Base-by-base conservation (phyloP, 2,329 filamentous ascomycete species). In the Dothiorella sarmentorum region DNA sequence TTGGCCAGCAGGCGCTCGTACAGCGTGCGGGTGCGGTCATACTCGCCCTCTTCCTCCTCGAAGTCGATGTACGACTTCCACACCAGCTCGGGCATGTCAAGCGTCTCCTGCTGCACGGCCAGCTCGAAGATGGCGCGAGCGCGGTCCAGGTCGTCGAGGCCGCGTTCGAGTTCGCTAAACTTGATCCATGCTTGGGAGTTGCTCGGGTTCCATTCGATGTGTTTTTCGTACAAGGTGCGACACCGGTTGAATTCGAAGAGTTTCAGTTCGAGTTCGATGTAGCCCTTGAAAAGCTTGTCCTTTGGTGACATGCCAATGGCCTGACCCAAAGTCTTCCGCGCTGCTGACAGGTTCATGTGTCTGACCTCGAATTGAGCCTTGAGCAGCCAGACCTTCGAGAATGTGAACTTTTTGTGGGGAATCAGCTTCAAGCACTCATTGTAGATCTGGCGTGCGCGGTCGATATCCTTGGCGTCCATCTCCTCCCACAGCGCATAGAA, bases 41-140 rank as follows among this genome's bases (percentile, higher is more conserved):
- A 97, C 73, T 97, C 91, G 68, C 87, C 90, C 73, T 96, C 91
- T 67, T 96, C 91, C 70, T 97, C 93, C 75, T 99, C 94, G 69
- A 97, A 97, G 73, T 99, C 94, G 66, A 99, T 97, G 73, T 96
- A 99, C 1, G 91, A 86, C 76, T 97, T 97, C 94, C 94, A 99
- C 1, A 97, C 80, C 53, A 97, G 80, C 76, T 99, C 94, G 0
- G 94, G 94, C 94, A 99, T 99, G 73, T 99, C 94, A 13, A 99
- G 81, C 29, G 86, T 83, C 1, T 87, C 82, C 72, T 97, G 92
- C 49, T 84, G 80, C 61, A 97, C 87, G 2, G 90, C 93, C 26
- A 97, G 81, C 75, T 97, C 93, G 70, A 91, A 97, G 65, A 99
- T 96, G 44, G 89, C 92, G 42, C 94, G 83, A 15, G 90, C 87